Evolutionary conservation across 1,139 yeast species (phyloP), one percentile per base, ranked within the genome.

Genomic region (Eremothecium cymbalariae): DNA sequence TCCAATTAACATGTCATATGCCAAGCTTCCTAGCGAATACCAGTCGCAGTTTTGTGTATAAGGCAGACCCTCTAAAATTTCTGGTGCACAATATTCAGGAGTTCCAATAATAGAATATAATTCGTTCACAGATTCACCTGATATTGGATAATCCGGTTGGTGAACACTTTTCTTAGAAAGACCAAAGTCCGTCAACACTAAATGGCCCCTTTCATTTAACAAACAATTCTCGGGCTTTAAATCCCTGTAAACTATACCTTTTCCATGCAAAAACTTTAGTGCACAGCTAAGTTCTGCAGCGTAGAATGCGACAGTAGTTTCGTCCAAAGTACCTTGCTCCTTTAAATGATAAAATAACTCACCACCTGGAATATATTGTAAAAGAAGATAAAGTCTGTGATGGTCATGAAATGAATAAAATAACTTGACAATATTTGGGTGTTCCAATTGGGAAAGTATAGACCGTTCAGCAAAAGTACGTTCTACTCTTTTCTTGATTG

Each of bases 41-140:
- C 96, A 90, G 55, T 90, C 98, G 8, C 93, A 95, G 7, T 77
- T 70, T 44, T 72, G 78, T 45, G 86, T 90, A 54, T 90, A 90
- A n/a, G 80, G 77, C 43, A 79, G 75, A 17, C 95, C 95, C 34
- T 73, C 74, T 18, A 90, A 62, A 20, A 90, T 82, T 56, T 90
- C 97, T 1, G 98, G 98, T 0, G 97, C 97, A 84, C 88, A 86
- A 55, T 86, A 88, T 58, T 86, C 95, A 0, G 95, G 94, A 0
- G 96, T 88, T 0, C 97, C 98, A 20, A 86, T 80, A 53, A 88
- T 74, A 2, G 95, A 48, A 73, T 81, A 55, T 72, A 78, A 26
- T 35, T 68, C 63, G 39, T 53, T 47, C 24, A 52, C 41, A 47
- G 57, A 41, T 36, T 51, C 52, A 34, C 48, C 42, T 27, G 41